A percentile compares a stretch with the other conserved stretches of the same genome.
Conservation (phyloP, 2,329 filamentous ascomycete species). For the Scleromitrula shiraiana region DNA sequence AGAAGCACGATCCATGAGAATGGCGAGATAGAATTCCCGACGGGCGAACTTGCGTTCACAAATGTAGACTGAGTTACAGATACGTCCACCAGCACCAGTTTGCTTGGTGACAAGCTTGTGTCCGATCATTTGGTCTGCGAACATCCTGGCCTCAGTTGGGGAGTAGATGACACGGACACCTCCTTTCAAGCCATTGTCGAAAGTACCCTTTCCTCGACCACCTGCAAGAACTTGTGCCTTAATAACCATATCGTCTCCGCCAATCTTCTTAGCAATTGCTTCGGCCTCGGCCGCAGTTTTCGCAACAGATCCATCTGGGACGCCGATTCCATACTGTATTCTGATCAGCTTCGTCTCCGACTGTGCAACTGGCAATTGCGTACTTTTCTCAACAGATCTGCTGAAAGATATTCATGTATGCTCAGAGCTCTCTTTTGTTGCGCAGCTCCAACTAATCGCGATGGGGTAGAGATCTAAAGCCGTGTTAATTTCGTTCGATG, state of each 20-base stretch:
- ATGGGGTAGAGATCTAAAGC: slow-evolving; percentile 38
- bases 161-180: slow-evolving; percentile 99
- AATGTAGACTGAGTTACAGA: slow-evolving; percentile 97
- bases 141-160: slow-evolving; percentile 92
- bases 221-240: slow-evolving; percentile 98
- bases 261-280: slow-evolving; percentile 80
- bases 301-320: slow-evolving; percentile 84
- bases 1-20: slow-evolving; percentile 92
- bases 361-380: background rate
- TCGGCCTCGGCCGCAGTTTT: slow-evolving; percentile 80
- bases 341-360: slow-evolving; percentile 24
- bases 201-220: slow-evolving; percentile 94
- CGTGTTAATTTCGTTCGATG: slow-evolving; percentile 24
- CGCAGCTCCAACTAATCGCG: slow-evolving; percentile 54
- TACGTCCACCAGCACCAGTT: slow-evolving; percentile 84
- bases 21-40: slow-evolving; percentile 96
- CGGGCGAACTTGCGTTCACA: slow-evolving; percentile 99
- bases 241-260: slow-evolving; percentile 96
- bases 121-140: slow-evolving; percentile 98
- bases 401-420: slow-evolving; percentile 97
- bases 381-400: slow-evolving; percentile 75
- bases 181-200: slow-evolving; percentile 98
- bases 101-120: slow-evolving; percentile 99
- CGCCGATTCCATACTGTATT: slow-evolving; percentile 83
- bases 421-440: slow-evolving; percentile 84